Base-by-base conservation (phyloP, 768 basidiomycete species). In the Hydnum rufescens region DNA sequence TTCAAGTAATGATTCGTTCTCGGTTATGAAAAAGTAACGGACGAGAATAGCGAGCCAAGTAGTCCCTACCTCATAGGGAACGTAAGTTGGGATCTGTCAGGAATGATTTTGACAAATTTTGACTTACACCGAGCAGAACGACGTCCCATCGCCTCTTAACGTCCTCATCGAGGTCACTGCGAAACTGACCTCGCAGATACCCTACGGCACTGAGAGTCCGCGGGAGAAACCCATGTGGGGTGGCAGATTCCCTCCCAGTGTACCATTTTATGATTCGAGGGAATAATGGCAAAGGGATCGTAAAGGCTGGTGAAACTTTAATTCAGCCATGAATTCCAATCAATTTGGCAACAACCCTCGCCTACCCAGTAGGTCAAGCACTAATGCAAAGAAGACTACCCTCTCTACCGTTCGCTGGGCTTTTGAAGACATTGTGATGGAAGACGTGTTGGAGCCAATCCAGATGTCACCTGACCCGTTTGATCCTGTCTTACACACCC, bases 261-360 rank as follows among this genome's bases (percentile, higher is more conserved):
- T 89, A 92, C 83, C 83, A 89, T 67, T 92, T 81, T 42, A 95
- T 90, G 49, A 97, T 71, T n/a, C 92, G 77, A n/a, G 93, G 93
- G 65, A 96, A 96, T 29, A 96, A 75, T 22, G 93, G 93, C n/a
- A 96, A 72, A 5, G 89, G 90, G 44, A 93, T 84, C 23, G 88
- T 95, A 65, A 92, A 93, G 8, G 88, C 86, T 73, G 72, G 68
- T 32, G 19, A 22, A 25, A 26, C 13, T 28, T 25, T 13, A 13
- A 13, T 47, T 47, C 8, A 26, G 13, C 6, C 19, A 51, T 19
- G 22, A 8, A 16, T 36, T 16, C 16, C n/a, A 19, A 52, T 18
- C 6, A 49, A 42, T 18, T n/a, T 25, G 32, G 0, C 51, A 52
- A 49, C 5, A 52, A 46, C 18, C 25, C 50, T 25, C 22, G 66